Conservation (phyloP, 2,329 filamentous ascomycete genomes). For the Neofusicoccum kwambonambiense region DNA sequence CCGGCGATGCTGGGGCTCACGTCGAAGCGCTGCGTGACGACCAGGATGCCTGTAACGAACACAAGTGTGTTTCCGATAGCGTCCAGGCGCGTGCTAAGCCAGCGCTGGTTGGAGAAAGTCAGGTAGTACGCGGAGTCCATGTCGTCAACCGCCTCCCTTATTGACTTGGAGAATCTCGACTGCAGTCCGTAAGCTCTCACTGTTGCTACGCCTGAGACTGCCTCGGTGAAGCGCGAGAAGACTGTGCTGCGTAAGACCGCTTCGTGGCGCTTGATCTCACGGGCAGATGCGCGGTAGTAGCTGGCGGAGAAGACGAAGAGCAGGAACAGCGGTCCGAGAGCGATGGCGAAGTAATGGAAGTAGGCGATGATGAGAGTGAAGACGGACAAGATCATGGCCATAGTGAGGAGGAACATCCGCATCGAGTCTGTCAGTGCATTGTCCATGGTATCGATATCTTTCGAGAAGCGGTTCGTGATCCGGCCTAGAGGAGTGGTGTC, state of each 20-base stretch:
- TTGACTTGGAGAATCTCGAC: constrained; percentile 67
- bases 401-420: constrained; percentile 86
- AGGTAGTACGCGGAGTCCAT: constrained; percentile 96
- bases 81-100: constrained; percentile 84
- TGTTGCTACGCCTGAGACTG: constrained; percentile 76
- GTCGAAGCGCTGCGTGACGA: constrained; percentile 85
- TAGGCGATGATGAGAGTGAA: constrained; percentile 92
- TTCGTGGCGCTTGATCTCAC: constrained; percentile 93
- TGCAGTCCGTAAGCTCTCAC: constrained; percentile 88
- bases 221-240: constrained; percentile 89
- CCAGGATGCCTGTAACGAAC: constrained; percentile 83
- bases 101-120: constrained; percentile 93
- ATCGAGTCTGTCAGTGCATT: constrained; percentile 86
- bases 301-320: constrained; percentile 78
- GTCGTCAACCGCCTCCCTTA: constrained; percentile 74
- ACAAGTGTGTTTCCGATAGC: constrained; percentile 80
- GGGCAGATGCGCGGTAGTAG: constrained; percentile 87
- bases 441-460: constrained; percentile 96
- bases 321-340: constrained; percentile 66
- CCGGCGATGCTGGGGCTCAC: constrained; percentile 83
- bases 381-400: constrained; percentile 77
- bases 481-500: constrained; percentile 93
- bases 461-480: constrained; percentile 94
- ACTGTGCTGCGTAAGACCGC: constrained; percentile 82
- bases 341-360: constrained; percentile 83